Percentiles rank a stretch among this genome's conserved stretches.
phyloP scores from a whole-genome alignment of 2,329 filamentous ascomycete species.

The Alternaria arbusti region DNA sequence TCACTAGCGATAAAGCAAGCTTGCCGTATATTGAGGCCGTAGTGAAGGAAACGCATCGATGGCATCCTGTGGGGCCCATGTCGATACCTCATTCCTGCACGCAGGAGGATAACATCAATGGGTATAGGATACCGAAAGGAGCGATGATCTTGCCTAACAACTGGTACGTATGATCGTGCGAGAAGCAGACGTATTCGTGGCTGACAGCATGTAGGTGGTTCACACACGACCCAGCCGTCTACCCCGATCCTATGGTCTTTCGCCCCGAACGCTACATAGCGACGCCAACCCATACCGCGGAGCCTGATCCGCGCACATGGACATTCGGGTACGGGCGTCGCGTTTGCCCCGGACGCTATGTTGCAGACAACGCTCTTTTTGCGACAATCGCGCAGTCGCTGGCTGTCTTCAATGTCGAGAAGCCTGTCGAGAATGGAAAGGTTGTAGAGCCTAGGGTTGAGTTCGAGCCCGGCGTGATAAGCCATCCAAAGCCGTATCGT shows the following conservation, averaged over 20 bases:
- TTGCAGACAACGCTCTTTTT: constrained; percentile 53
- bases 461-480: constrained; percentile 48
- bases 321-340: constrained; percentile 53
- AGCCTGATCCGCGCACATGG: constrained; percentile 48
- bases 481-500: constrained; percentile 49
- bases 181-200: neutral
- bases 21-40: constrained; percentile 49
- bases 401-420: constrained; percentile 55
- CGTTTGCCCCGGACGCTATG: constrained; percentile 51
- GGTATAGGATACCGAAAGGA: constrained; percentile 53
- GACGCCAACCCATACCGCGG: constrained; percentile 36
- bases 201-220: constrained; percentile 43
- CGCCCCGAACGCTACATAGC: constrained; percentile 54
- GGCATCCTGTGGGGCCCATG: constrained; percentile 43
- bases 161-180: constrained; percentile 37
- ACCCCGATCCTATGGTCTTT: constrained; percentile 50
- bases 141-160: constrained; percentile 47
- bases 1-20: constrained; percentile 53
- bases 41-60: constrained; percentile 55
- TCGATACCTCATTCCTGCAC: constrained; percentile 40
- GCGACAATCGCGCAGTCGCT: constrained; percentile 54
- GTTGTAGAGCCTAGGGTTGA: constrained; percentile 45
- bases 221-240: constrained; percentile 50
- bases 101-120: constrained; percentile 48
- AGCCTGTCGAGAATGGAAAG: constrained; percentile 47